Evolutionary conservation across 2,329 filamentous ascomycete genomes (phyloP), one percentile per base, ranked within the genome.

Genomic region (Graphilbum fragrans): DNA sequence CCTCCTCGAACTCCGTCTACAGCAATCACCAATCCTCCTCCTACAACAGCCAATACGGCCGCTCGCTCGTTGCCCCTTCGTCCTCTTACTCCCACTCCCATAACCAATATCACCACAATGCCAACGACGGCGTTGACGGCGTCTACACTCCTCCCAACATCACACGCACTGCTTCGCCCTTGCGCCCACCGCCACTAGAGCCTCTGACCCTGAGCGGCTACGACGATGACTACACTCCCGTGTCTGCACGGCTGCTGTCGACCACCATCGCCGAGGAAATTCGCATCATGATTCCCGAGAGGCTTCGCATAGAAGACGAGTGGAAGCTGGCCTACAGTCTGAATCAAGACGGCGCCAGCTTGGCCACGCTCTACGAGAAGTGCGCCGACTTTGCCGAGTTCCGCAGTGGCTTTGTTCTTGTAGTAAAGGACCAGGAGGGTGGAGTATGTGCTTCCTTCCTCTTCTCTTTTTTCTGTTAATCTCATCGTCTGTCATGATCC

Each of bases 281-380:
- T 43, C 74, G 92, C 37, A 74, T 93, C 32, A 79, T 96, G 53
- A 67, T 96, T 19, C 92, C 92, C 1, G 79, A 93, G 49, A 73
- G 92, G 38, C 64, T 96, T 45, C 86, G 94, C 60, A 77, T 98
- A 35, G 76, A 82, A 45, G 88, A 95, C 51, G 77, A 82, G 46
- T 98, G 92, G 92, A 72, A 71, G 41, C 65, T 96, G 39, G 73
- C 82, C 31, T 98, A 96, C 63, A 93, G 86, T 49, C 68, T 98
- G 29, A 88, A 94, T 54, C 83, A 93, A 60, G 80, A 98, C 59
- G 92, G 92, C 12, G 86, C 88, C 39, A 92, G 86, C 48, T 63
- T 98, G 29, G 73, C 74, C 10, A 96, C 92, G 0, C 64, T 98
- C 23, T 98, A 96, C 57, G 74, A 86, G 51, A 79, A 82, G 50